Percentiles rank a stretch among this genome's conserved stretches.
phyloP scores from a whole-genome alignment of 768 basidiomycete species.

The Scleroderma bovista region DNA sequence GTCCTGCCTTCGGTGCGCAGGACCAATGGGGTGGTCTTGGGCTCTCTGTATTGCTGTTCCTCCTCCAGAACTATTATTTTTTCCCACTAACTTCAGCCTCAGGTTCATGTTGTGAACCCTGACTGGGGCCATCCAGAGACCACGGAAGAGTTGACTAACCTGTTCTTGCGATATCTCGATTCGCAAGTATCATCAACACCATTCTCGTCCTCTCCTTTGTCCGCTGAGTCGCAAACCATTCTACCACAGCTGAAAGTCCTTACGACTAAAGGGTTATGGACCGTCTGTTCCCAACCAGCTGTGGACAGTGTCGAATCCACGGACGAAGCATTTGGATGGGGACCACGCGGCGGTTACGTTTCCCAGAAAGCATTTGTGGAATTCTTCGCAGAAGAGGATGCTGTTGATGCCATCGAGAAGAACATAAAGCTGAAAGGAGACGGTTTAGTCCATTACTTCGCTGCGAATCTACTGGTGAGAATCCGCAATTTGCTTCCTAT shows the following conservation, averaged over 20 bases:
- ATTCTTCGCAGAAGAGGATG: constrained; percentile 72
- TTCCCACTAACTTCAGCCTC: neutral
- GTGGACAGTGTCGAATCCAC: constrained; percentile 74
- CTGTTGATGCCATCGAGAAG: constrained; percentile 55
- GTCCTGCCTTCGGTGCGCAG: constrained; percentile 86
- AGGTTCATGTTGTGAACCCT: constrained; percentile 59
- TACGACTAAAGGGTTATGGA: constrained; percentile 86
- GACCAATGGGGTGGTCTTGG: constrained; percentile 73
- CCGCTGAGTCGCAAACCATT: constrained; percentile 76
- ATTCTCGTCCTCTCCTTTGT: constrained; percentile 80
- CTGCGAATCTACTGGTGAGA: constrained; percentile 69
- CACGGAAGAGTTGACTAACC: constrained; percentile 60
- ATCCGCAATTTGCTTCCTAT: neutral
- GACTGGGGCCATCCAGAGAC: constrained; percentile 71
- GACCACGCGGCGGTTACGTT: constrained; percentile 87
- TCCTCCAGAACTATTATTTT: neutral
- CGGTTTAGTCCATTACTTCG: constrained; percentile 81
- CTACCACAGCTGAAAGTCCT: constrained; percentile 70
- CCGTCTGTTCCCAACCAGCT: constrained; percentile 93
- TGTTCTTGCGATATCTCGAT: constrained; percentile 80
- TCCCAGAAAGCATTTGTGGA: constrained; percentile 98
- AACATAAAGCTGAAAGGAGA: constrained; percentile 48
- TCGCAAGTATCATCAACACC: constrained; percentile 74
- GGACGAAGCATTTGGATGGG: constrained; percentile 87
- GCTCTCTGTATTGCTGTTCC: constrained; percentile 39